A percentile compares a stretch with the other conserved stretches of the same genome.
phyloP scores from a whole-genome alignment of 768 basidiomycete species.

The Leccinum rimulosum region DNA sequence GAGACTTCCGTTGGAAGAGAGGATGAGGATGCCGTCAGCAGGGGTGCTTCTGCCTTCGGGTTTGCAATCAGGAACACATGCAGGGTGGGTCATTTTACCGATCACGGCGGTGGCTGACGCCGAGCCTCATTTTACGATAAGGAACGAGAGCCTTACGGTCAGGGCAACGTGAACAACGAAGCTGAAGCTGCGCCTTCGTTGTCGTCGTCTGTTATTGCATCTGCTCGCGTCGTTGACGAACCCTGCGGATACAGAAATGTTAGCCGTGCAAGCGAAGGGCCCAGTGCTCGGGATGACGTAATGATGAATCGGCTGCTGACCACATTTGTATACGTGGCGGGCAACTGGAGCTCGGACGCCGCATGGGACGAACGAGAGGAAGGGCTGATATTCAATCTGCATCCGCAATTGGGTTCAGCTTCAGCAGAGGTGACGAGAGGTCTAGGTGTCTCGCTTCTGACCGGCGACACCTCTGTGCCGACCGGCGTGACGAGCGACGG shows the following conservation, averaged over 20 bases:
- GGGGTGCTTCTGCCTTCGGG: constrained; percentile 4
- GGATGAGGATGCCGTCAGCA: constrained; percentile 18
- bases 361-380: constrained; percentile 28
- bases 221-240: background rate
- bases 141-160: constrained; percentile 15
- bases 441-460: constrained; percentile 13
- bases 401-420: constrained; percentile 14
- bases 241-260: background rate
- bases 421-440: background rate
- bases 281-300: constrained; percentile 13
- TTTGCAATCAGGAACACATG: constrained; percentile 24
- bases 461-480: constrained; percentile 11
- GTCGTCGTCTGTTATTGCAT: background rate
- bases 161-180: constrained; percentile 19
- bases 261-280: constrained; percentile 5
- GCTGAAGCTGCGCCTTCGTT: constrained; percentile 1
- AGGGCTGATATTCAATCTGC: constrained; percentile 27
- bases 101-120: constrained; percentile 24
- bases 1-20: constrained; percentile 1
- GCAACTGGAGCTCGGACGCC: constrained; percentile 21
- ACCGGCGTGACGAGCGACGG: constrained; percentile 5
- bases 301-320: constrained; percentile 11
- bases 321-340: constrained; percentile 21
- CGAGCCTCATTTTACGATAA: constrained; percentile 21
- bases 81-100: constrained; percentile 23